phyloP scores from a whole-genome alignment of 2,329 filamentous ascomycete genomes.

The Acephala macrosclerotiorum region DNA sequence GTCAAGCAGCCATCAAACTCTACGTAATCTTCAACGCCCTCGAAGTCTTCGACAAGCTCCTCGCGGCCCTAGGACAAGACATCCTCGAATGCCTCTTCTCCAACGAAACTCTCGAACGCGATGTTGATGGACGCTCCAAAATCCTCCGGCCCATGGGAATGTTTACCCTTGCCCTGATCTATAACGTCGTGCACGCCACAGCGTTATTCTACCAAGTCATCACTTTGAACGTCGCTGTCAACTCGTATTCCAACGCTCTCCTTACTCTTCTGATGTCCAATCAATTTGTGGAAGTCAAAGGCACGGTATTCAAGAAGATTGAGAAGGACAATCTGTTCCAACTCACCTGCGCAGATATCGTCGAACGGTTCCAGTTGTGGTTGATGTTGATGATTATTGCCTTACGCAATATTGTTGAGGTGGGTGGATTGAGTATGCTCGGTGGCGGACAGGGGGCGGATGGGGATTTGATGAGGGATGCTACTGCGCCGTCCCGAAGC shows the following conservation, averaged over 20 bases:
- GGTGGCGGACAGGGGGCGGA: slow-evolving; percentile 45
- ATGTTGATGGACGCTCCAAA: slow-evolving; percentile 88
- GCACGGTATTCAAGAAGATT: slow-evolving; percentile 97
- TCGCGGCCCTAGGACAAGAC: slow-evolving; percentile 93
- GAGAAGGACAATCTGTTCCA: slow-evolving; percentile 99
- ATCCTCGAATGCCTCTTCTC: slow-evolving; percentile 96
- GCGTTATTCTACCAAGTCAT: slow-evolving; percentile 97
- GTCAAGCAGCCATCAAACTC: slow-evolving; percentile 95
- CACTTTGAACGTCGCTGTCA: slow-evolving; percentile 96
- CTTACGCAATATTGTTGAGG: slow-evolving; percentile 94
- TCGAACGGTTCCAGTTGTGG: slow-evolving; percentile 97
- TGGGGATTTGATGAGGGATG: slow-evolving; percentile 54
- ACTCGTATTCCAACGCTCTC: slow-evolving; percentile 96
- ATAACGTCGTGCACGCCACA: slow-evolving; percentile 87
- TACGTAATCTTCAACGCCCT: slow-evolving; percentile 99
- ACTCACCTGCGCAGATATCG: slow-evolving; percentile 93
- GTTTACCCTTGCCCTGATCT: slow-evolving; percentile 84
- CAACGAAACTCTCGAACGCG: slow-evolving; percentile 87
- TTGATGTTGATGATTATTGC: slow-evolving; percentile 97
- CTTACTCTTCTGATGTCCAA: slow-evolving; percentile 93
- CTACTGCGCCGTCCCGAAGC: slow-evolving; percentile 67
- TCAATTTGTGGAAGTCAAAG: slow-evolving; percentile 99
- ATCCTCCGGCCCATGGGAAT: slow-evolving; percentile 88
- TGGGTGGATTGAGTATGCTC: slow-evolving; percentile 78
- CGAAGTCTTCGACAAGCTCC: slow-evolving; percentile 87